Evolutionary conservation across 192 early-diverging fungal species (phyloP), one percentile per base, ranked within the genome.

Genomic region (Coemansia pectinata): DNA sequence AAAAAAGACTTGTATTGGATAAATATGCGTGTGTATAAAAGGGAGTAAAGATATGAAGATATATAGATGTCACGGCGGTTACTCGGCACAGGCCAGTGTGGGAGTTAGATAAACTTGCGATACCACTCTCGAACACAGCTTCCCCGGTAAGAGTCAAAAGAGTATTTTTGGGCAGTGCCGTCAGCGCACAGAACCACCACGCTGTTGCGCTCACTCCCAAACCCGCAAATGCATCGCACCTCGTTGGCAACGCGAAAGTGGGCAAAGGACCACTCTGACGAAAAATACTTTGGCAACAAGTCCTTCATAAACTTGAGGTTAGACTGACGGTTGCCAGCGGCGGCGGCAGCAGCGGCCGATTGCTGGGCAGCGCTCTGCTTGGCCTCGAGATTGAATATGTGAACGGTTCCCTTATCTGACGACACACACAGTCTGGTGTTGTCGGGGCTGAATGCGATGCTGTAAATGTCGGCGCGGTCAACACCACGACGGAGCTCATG

Each of bases 251-350:
- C 75, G 55, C 89, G 88, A 66, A 90, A 93, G 65, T 95, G 93
- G 8, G 93, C 93, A 87, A 98, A 98, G 1, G 90, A 92, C 94
- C 94, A 96, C 66, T 92, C 91, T 4, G 91, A 92, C n/a, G 91
- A 92, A 86, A 98, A 98, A 76, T 98, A 98, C 69, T 94, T 94
- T 58, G 95, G 95, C 72, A 96, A 74, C 14, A 94, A 63, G 52
- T 92, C 90, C 69, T 92, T 92, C 90, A 94, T 89, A 62, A 94
- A 94, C 69, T 78, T 80, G 5, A 84, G 45, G 60, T 74, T 87
- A 17, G 87, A 88, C 42, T 85, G 80, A 48, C 86, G 81, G 78
- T 90, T 90, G 14, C 66, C 48, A 9, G 77, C 38, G 3, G 73
- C 39, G 11, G 67, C 27, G 33, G 75, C 62, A 44, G 42, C 53